Evolutionary conservation across 257 asterid species (phyloP).

Genomic region (Cynanchum wilfordii): DNA sequence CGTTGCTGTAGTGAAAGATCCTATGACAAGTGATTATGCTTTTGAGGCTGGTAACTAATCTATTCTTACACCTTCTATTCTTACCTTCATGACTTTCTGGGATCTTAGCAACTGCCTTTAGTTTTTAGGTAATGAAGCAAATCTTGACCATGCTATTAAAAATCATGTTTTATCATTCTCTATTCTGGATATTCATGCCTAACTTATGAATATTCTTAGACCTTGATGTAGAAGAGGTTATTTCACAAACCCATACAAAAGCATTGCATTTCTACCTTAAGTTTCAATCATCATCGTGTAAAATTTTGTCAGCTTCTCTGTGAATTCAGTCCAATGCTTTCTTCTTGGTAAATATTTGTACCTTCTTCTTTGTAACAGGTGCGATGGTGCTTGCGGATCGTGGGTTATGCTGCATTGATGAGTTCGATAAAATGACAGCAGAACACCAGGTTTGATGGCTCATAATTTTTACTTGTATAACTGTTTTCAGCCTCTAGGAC

Average conservation of each 20-base stretch:
- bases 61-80: not conserved
- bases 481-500: constrained; percentile 16
- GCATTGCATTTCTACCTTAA: not conserved
- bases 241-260: not conserved
- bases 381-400: constrained; percentile 99
- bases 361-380: constrained; percentile 37
- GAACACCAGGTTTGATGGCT: constrained; percentile 76
- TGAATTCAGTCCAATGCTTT: not conserved
- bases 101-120: not conserved
- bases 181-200: not conserved
- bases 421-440: constrained; percentile 96
- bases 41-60: constrained; percentile 84
- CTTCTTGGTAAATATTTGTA: constrained; percentile 4
- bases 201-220: not conserved
- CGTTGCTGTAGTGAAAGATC: constrained; percentile 95
- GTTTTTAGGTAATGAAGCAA: not conserved
- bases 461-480: constrained; percentile 10
- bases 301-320: not conserved
- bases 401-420: constrained; percentile 95
- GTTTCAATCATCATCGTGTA: not conserved
- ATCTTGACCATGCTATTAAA: not conserved
- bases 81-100: not conserved
- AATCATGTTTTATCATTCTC: not conserved
- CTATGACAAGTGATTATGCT: constrained; percentile 88
- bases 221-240: not conserved